These are phyloP conservation scores for Sphagnurus paluster DNA, from an alignment of 1,284 basidiomycete genomes.

Conservation along the genomic window DNA sequence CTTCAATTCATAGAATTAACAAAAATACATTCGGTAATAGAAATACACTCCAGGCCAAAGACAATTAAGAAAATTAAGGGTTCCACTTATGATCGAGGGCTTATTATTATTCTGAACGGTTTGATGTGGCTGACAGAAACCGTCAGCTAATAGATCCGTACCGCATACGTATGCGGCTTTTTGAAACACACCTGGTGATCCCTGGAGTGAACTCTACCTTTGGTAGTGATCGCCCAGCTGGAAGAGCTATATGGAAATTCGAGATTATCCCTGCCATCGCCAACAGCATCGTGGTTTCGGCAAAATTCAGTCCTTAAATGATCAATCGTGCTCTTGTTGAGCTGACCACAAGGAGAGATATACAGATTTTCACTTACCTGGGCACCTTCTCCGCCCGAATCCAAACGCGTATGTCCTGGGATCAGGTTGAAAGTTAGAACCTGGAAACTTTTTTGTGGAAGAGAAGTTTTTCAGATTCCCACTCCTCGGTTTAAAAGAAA, in stretches of 20 bases:
- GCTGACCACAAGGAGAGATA: too few species aligned
- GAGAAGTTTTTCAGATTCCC: too few species aligned
- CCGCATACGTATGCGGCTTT: not conserved
- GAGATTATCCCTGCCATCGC: slow-evolving; percentile 38
- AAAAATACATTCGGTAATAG: too few species aligned
- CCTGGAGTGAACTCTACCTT: slow-evolving; percentile 38
- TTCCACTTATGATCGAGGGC: slow-evolving; percentile 9
- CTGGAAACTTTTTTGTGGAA: not conserved
- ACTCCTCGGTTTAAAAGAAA: slow-evolving; percentile 11
- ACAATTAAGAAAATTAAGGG: not conserved
- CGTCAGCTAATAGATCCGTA: not conserved
- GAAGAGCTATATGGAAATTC: slow-evolving; percentile 32
- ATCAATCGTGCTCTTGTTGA: too few species aligned
- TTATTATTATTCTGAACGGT: slow-evolving; percentile 25
- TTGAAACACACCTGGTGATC: slow-evolving; percentile 37
- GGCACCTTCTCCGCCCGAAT: slow-evolving; percentile 44
- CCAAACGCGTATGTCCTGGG: slow-evolving; percentile 40
- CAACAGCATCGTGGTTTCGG: slow-evolving; percentile 39
- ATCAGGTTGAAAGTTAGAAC: slow-evolving; percentile 26
- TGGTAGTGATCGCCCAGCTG: slow-evolving; percentile 18
- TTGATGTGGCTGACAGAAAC: slow-evolving; percentile 26
- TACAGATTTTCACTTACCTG: slow-evolving; percentile 27
- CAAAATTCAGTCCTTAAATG: slow-evolving; percentile 38
- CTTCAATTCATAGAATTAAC: too few species aligned
- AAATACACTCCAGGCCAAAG: too few species aligned